Conservation (phyloP, 257 asterid species). For the Capsicum rhomboideum region DNA sequence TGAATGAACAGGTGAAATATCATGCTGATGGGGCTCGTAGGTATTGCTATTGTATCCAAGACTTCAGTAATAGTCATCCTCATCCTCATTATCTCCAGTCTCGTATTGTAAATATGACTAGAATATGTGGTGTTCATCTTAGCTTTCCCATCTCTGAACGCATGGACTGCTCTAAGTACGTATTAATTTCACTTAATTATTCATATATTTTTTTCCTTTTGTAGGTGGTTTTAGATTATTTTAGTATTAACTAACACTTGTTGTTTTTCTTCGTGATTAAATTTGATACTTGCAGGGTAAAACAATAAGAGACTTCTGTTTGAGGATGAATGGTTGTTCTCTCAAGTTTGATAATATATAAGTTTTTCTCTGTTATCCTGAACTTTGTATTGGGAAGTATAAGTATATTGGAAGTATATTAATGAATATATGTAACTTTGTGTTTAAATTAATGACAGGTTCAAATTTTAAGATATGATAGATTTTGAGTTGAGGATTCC, state of each 20-base stretch:
- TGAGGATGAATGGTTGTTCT: not conserved
- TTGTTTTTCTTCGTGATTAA: not conserved
- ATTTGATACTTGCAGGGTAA: not conserved
- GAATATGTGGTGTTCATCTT: not conserved
- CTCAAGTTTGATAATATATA: not conserved
- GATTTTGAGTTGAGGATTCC: not conserved
- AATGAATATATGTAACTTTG: not conserved
- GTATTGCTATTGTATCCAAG: slow-evolving; percentile 1
- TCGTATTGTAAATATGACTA: not conserved
- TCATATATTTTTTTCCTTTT: not conserved
- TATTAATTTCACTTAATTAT: not conserved
- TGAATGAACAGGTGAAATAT: not conserved
- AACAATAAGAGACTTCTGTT: not conserved
- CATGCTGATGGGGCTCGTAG: not conserved
- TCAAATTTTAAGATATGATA: not conserved
- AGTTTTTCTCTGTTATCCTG: not conserved
- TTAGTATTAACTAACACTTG: not conserved
- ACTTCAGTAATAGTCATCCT: not conserved
- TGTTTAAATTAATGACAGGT: not conserved
- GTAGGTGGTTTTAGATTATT: not conserved
- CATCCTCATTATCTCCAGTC: not conserved
- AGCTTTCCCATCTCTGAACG: slow-evolving; percentile 15
- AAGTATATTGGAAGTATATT: not conserved
- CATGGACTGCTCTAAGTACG: slow-evolving; percentile 8
- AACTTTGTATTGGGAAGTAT: not conserved